These are phyloP conservation scores for Colletotrichum nymphaeae DNA, from an alignment of 2,329 filamentous ascomycete species.

Conservation along the genomic window DNA sequence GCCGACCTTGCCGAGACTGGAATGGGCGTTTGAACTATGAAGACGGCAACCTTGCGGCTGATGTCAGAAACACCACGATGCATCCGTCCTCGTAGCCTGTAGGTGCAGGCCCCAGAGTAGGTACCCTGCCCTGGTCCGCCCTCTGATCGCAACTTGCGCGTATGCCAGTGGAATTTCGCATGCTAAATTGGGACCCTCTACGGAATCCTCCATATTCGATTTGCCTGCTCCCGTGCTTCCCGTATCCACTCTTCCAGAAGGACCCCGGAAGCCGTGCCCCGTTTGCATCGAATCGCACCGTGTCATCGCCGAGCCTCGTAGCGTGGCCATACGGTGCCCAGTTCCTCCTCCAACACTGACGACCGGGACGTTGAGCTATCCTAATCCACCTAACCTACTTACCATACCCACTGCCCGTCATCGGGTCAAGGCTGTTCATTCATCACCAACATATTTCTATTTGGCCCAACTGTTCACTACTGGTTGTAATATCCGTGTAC, in stretches of 20 bases:
- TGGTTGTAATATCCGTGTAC: constrained; percentile 24
- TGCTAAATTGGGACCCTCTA: constrained; percentile 25
- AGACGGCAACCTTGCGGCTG: constrained; percentile 22
- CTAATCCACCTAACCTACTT: not conserved
- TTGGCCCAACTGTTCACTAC: constrained; percentile 13
- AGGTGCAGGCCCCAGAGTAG: too few relatives aligned
- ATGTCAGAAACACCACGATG: constrained; percentile 18
- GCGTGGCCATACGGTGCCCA: constrained; percentile 29
- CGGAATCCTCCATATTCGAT: constrained; percentile 29
- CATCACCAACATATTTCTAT: constrained; percentile 20
- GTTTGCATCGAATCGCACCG: not conserved
- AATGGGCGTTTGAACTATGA: not conserved
- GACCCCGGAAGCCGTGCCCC: constrained; percentile 16
- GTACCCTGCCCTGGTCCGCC: constrained; percentile 8
- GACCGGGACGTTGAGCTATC: not conserved
- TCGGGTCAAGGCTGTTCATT: not conserved
- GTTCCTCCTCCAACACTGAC: not conserved
- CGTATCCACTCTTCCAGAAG: constrained; percentile 24
- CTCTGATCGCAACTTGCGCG: not conserved
- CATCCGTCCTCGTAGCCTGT: too few relatives aligned
- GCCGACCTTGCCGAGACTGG: constrained; percentile 18
- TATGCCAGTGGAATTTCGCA: constrained; percentile 8
- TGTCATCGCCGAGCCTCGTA: constrained; percentile 17
- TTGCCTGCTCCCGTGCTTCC: constrained; percentile 25
- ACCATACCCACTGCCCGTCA: constrained; percentile 16